Conservation (phyloP, 306 rosid genomes). For the Medicago ruthenica region DNA sequence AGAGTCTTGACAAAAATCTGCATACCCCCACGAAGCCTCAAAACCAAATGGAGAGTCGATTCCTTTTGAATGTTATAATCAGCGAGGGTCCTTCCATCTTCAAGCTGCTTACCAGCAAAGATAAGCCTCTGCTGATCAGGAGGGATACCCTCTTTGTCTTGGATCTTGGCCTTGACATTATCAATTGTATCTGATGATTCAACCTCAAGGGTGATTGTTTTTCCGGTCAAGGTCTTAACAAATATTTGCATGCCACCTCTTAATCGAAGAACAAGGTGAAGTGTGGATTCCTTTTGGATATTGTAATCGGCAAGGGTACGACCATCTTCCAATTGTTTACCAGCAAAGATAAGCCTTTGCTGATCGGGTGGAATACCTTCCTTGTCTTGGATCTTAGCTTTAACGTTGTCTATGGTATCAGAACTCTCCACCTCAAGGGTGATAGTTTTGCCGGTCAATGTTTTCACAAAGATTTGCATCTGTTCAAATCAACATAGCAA, state of each 20-base stretch:
- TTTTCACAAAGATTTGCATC: constrained; percentile 18
- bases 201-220: constrained; percentile 16
- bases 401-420: not conserved
- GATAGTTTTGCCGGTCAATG: constrained; percentile 11
- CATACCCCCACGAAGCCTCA: not conserved
- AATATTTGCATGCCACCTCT: constrained; percentile 26
- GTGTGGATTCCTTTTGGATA: not conserved
- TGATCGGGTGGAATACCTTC: not conserved
- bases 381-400: not conserved
- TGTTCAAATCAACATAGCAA: not conserved
- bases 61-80: not conserved
- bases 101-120: not conserved
- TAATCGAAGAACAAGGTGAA: not conserved
- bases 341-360: not conserved
- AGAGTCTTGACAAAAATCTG: not conserved
- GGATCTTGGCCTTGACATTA: not conserved
- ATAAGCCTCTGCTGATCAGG: not conserved
- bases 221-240: constrained; percentile 6
- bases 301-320: not conserved
- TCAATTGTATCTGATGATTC: constrained; percentile 12
- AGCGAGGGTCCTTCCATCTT: not conserved
- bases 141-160: not conserved
- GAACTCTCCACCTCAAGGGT: not conserved
- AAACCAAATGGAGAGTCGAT: not conserved
- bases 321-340: not conserved